Evolutionary conservation across 2,329 filamentous ascomycete genomes (phyloP).

Genomic region (Aspergillus pseudoviridinutans): DNA sequence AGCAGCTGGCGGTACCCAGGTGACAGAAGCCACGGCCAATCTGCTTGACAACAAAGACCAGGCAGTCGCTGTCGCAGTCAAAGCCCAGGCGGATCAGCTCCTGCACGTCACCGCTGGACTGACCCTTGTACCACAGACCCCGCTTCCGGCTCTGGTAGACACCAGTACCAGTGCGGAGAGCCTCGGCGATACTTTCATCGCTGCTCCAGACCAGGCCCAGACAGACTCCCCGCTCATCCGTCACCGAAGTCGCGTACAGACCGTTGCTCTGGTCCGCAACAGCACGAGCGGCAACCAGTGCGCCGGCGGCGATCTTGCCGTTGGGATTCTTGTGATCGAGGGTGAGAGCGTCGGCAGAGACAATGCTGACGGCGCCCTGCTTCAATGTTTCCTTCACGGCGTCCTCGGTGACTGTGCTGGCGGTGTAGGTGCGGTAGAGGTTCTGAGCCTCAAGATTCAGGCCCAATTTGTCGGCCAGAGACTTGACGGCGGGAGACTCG

Average conservation of each 20-base stretch:
- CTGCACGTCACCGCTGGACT: conserved; percentile 89
- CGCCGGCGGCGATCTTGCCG: conserved; percentile 61
- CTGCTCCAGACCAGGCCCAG: conserved; percentile 94
- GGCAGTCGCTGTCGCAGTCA: conserved; percentile 90
- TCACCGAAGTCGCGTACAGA: conserved; percentile 84
- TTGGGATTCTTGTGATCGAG: conserved; percentile 58
- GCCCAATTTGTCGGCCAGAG: conserved; percentile 35
- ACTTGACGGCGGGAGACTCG: conserved; percentile 35
- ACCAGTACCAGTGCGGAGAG: conserved; percentile 72
- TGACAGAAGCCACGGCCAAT: conserved; percentile 91
- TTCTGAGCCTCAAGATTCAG: conserved; percentile 38
- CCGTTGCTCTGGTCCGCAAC: conserved; percentile 78
- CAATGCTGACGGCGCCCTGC: conserved; percentile 62
- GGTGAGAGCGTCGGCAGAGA: conserved; percentile 68
- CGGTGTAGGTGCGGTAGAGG: conserved; percentile 36
- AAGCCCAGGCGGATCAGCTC: conserved; percentile 78
- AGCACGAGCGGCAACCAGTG: conserved; percentile 70
- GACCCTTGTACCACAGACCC: conserved; percentile 94
- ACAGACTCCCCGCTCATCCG: conserved; percentile 78
- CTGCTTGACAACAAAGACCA: conserved; percentile 86
- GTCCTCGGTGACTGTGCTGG: conserved; percentile 40
- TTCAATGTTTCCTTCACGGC: conserved; percentile 47
- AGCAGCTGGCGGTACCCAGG: conserved; percentile 86
- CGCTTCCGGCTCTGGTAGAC: conserved; percentile 97
- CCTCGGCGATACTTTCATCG: conserved; percentile 82